Evolutionary conservation across 306 rosid genomes (phyloP).

Genomic region (Corylus americana): DNA sequence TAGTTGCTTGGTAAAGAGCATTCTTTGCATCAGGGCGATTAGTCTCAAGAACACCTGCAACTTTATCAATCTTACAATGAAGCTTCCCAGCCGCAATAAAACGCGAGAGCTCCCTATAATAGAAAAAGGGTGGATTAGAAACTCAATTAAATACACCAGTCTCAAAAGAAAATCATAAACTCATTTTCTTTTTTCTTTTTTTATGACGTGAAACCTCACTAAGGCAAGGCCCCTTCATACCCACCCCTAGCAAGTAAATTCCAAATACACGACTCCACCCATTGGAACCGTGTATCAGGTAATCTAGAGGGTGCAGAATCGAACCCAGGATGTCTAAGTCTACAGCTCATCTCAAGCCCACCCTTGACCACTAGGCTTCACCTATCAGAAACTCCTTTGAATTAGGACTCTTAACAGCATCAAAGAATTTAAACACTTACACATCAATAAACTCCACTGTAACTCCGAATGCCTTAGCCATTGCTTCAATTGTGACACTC

Average conservation of each 20-base stretch:
- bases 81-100: slow-evolving; percentile 97
- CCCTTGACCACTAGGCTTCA: no score
- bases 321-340: no score
- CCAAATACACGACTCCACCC: no score
- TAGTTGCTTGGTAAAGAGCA: slow-evolving; percentile 94
- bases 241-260: no score
- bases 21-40: slow-evolving; percentile 95
- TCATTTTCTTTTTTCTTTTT: neutral
- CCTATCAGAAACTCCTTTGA: neutral
- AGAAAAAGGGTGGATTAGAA: slow-evolving; percentile 1
- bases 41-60: slow-evolving; percentile 91
- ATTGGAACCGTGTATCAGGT: no score
- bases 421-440: slow-evolving; percentile 48
- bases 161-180: neutral
- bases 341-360: no score
- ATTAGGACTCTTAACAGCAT: neutral
- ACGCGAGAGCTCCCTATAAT: slow-evolving; percentile 93
- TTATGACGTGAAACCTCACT: no score
- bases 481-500: slow-evolving; percentile 94
- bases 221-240: no score
- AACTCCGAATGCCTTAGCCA: slow-evolving; percentile 98
- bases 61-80: slow-evolving; percentile 96
- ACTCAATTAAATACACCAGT: neutral
- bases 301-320: no score
- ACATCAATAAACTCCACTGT: slow-evolving; percentile 89